phyloP scores from a whole-genome alignment of 1,139 yeast species.

The Meyerozyma elateridarum region DNA sequence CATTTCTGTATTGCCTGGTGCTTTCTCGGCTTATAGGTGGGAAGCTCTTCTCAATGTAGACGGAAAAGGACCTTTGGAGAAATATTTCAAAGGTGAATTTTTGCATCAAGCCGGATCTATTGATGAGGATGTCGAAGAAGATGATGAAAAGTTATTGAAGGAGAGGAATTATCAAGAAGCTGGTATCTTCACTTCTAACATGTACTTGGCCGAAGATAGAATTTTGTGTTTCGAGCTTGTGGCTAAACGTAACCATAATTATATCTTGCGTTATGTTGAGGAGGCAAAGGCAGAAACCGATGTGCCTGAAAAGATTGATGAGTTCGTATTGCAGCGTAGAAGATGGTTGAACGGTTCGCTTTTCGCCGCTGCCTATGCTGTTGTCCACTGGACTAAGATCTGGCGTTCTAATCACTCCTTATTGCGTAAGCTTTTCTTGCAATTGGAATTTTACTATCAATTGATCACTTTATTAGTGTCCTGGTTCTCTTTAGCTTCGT shows the following conservation, averaged over 20 bases:
- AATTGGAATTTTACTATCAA: slow-evolving; percentile 69
- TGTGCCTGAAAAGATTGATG: slow-evolving; percentile 71
- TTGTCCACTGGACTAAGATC: slow-evolving; percentile 64
- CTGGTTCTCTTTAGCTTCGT: slow-evolving; percentile 77
- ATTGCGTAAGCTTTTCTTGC: slow-evolving; percentile 56
- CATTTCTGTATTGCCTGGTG: slow-evolving; percentile 80
- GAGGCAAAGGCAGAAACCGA: slow-evolving; percentile 80
- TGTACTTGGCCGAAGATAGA: slow-evolving; percentile 85
- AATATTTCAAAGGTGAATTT: slow-evolving; percentile 76
- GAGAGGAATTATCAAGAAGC: slow-evolving; percentile 42
- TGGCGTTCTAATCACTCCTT: slow-evolving; percentile 69
- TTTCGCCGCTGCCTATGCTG: slow-evolving; percentile 75
- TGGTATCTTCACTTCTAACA: slow-evolving; percentile 75
- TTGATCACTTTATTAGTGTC: slow-evolving; percentile 61
- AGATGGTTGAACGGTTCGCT: slow-evolving; percentile 85
- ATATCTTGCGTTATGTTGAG: slow-evolving; percentile 68
- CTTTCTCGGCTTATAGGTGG: slow-evolving; percentile 79
- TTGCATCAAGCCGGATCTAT: slow-evolving; percentile 46
- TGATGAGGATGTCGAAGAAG: slow-evolving; percentile 25
- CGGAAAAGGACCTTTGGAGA: slow-evolving; percentile 69
- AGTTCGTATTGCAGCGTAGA: slow-evolving; percentile 71
- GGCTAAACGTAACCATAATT: slow-evolving; percentile 58
- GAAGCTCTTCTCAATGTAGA: slow-evolving; percentile 62
- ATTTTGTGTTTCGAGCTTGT: slow-evolving; percentile 78
- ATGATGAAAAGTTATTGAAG: slow-evolving; percentile 40